Evolutionary conservation across 2,329 filamentous ascomycete genomes (phyloP), one percentile per base, ranked within the genome.

Genomic region (Aspergillus tamarii): DNA sequence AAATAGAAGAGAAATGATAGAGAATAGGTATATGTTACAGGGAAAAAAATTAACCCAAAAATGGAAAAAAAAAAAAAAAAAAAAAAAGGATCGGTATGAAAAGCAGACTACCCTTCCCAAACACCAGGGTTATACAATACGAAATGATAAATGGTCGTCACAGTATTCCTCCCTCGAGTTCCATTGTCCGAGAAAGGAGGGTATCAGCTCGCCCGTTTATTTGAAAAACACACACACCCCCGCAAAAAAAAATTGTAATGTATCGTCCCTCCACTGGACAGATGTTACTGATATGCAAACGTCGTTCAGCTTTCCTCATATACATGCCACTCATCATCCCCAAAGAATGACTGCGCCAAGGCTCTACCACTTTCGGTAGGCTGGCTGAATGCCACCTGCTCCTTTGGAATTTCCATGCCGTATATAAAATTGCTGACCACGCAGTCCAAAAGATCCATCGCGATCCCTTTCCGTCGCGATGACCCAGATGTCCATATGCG

Each of bases 401-500:
- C 78, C 72, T 86, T 88, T 21, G 82, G 78, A 55, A 88, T 80
- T 45, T 82, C 81, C 74, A 86, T 79, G 2, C 84, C 83, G 64
- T 85, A 84, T 59, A 87, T 80, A 69, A 88, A 88, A 69, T 84
- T 82, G 62, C 77, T 80, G 60, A 84, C 79, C 28, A 85, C 84
- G 61, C 81, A 83, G 64, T 89, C 85, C 21, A 90, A 74, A 53
- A 90, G 75, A 60, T 82, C 80, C 59, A 82, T 82, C 4, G 87
- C 88, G 59, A 89, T 83, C 10, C 87, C 86, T 67, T 84, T 82
- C 48, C 84, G 78, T 36, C 88, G 82, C 63, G 85, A 84, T 2
- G 82, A 80, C 7, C 80, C 82, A 9, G 85, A 87, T 0, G 86
- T 88, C 88, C 88, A 91, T 67, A 91, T 87, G 34, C 88, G 83